Base-by-base conservation (phyloP, 371 early-diverging fungal species). In the Saksenaea vasiformis region DNA sequence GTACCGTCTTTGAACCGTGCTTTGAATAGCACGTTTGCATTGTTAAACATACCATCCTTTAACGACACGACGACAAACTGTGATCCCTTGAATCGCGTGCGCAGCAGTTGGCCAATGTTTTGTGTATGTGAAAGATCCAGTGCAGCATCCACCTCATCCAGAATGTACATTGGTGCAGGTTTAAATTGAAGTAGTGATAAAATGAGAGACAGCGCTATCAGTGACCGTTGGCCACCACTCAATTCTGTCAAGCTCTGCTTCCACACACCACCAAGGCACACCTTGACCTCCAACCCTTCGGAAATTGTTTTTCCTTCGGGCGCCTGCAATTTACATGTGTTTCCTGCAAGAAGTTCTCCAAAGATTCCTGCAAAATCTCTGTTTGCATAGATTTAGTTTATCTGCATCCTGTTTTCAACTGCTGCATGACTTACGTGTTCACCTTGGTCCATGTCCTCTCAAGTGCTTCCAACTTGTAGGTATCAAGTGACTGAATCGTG, bases 31-130 rank as follows among this genome's bases (percentile, higher is more conserved):
- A 95, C 97, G 69, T 99, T 98, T 62, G 99, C 99, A 75, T 98
- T 99, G 69, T 95, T 95, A 79, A 98, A 99, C 99, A 99, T 98
- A 58, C 98, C 99, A 72, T 99, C 99, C 77, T 99, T 99, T n/a
- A 99, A 83, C 22, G 97, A 97, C 3, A 99, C 99, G 3, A 99
- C 93, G 47, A 99, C 93, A 76, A 99, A 99, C 78, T 99, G 99
- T 0, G 98, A 94, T 17, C 94, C 96, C 63, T 92, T 93, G 84
- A 99, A 99, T 44, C 99, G 84, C 5, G 92, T 95, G 53, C 93
- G 87, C 60, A 99, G 85, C 39, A 99, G 85, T 64, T 95, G 94
- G 2, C 99, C 99, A 76, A 99, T 99, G 65, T 97, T 96, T 72
- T 99, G 99, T 5, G 99, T 99, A 73, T 99, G 99, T 4, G 93